Evolutionary conservation across 2,329 filamentous ascomycete genomes (phyloP).

Genomic region (Arthrobotrys conoides): DNA sequence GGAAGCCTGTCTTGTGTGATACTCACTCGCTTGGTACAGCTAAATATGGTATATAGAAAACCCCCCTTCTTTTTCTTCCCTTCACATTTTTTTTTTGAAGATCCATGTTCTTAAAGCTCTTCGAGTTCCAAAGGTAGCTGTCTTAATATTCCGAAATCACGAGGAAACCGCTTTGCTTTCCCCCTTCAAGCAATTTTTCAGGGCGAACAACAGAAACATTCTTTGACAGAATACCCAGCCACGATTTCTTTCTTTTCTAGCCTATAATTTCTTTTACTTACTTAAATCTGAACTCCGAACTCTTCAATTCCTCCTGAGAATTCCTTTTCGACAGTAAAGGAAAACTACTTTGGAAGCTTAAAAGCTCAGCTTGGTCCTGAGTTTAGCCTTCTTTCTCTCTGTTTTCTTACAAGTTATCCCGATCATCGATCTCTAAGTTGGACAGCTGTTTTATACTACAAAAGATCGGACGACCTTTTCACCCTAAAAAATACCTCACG

Average conservation of each 20-base stretch:
- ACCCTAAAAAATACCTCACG: slow-evolving; percentile 2
- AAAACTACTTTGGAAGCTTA: slow-evolving; percentile 28
- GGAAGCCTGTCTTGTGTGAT: slow-evolving; percentile 17
- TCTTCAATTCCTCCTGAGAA: slow-evolving; percentile 21
- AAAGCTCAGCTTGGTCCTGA: slow-evolving; percentile 32
- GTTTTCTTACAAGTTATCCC: not conserved
- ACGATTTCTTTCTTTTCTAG: slow-evolving; percentile 30
- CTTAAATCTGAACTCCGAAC: slow-evolving; percentile 9
- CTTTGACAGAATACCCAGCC: slow-evolving; percentile 39
- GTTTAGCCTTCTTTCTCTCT: slow-evolving; percentile 29
- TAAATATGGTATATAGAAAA: slow-evolving; percentile 53
- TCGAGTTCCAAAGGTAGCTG: slow-evolving; percentile 10
- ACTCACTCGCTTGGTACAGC: slow-evolving; percentile 48
- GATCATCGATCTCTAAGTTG: not conserved
- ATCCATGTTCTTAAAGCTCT: slow-evolving; percentile 19
- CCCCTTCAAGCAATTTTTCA: slow-evolving; percentile 31
- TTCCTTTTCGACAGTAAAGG: slow-evolving; percentile 7
- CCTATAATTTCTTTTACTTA: not conserved
- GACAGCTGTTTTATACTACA: slow-evolving; percentile 14
- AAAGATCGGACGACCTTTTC: slow-evolving; percentile 48
- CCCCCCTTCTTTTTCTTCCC: slow-evolving; percentile 31
- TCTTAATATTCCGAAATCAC: slow-evolving; percentile 48
- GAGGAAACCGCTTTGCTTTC: slow-evolving; percentile 38
- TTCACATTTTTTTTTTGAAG: slow-evolving; percentile 22
- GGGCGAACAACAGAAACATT: slow-evolving; percentile 44